A percentile compares a stretch with the other conserved stretches of the same genome.
Conservation (phyloP, 2,329 filamentous ascomycete species). For the Teratosphaeria gauchensis region DNA sequence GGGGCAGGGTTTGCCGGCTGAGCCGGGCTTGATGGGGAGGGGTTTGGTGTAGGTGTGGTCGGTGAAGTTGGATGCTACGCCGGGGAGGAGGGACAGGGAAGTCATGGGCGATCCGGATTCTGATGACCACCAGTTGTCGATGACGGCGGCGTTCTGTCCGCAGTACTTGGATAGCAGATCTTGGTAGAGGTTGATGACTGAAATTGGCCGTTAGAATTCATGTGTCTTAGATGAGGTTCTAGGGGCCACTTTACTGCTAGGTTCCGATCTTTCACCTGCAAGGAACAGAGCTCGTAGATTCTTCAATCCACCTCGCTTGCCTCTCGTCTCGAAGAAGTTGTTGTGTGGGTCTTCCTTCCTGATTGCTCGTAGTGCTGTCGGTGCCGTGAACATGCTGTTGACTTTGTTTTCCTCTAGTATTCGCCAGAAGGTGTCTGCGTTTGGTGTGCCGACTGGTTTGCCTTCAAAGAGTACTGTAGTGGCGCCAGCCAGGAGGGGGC, state of each 20-base stretch:
- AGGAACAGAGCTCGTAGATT: constrained; percentile 68
- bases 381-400: constrained; percentile 75
- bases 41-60: constrained; percentile 34
- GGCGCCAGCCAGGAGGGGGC: constrained; percentile 72
- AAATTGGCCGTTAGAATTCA: too few species aligned
- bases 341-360: constrained; percentile 75
- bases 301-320: constrained; percentile 59
- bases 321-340: constrained; percentile 51
- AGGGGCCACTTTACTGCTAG: constrained; percentile 41
- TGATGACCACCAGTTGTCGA: constrained; percentile 68
- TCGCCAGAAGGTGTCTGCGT: constrained; percentile 81
- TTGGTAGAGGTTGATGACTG: constrained; percentile 67
- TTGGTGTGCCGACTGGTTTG: constrained; percentile 84
- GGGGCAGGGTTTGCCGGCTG: constrained; percentile 82
- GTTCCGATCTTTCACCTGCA: constrained; percentile 82
- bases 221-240: too few species aligned
- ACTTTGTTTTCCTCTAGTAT: constrained; percentile 77
- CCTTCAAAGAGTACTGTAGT: constrained; percentile 85
- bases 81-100: constrained; percentile 54
- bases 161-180: constrained; percentile 58
- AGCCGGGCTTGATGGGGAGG: constrained; percentile 68
- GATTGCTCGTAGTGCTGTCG: constrained; percentile 78
- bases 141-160: constrained; percentile 51
- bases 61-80: constrained; percentile 47
- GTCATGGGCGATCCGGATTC: constrained; percentile 62